Conservation (phyloP, 441 rosid species). For the Pelargonium citronellum region DNA sequence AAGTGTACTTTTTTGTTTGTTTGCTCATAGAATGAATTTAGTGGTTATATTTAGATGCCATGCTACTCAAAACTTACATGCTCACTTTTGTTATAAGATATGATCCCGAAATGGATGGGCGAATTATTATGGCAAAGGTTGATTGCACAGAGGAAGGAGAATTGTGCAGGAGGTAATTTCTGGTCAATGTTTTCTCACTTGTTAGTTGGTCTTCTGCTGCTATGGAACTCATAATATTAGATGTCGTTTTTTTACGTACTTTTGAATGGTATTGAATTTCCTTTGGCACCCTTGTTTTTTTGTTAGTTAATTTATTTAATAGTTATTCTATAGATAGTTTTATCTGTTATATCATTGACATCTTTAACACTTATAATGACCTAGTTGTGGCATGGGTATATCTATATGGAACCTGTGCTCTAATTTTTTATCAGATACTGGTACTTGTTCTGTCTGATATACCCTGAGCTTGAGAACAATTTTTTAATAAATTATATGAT, state of each 20-base stretch:
- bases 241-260: too few relatives aligned
- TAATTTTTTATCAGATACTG: neutral
- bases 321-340: too few relatives aligned
- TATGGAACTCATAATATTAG: too few relatives aligned
- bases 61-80: constrained; percentile 14
- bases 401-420: neutral
- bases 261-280: too few relatives aligned
- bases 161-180: constrained; percentile 69
- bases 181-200: too few relatives aligned
- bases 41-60: neutral
- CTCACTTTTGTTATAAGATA: constrained; percentile 45
- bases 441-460: neutral
- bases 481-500: neutral
- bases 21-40: neutral
- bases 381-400: too few relatives aligned
- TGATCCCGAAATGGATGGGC: constrained; percentile 87
- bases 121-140: constrained; percentile 82
- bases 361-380: too few relatives aligned
- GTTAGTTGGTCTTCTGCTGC: too few relatives aligned
- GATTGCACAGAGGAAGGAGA: constrained; percentile 74
- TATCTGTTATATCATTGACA: too few relatives aligned
- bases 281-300: too few relatives aligned
- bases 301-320: too few relatives aligned
- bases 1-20: neutral
- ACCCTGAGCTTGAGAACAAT: neutral